A percentile compares a stretch with the other conserved stretches of the same genome.
Evolutionary conservation across 2,329 filamentous ascomycete genomes (phyloP).

Genomic region (Aspergillus costaricaensis): DNA sequence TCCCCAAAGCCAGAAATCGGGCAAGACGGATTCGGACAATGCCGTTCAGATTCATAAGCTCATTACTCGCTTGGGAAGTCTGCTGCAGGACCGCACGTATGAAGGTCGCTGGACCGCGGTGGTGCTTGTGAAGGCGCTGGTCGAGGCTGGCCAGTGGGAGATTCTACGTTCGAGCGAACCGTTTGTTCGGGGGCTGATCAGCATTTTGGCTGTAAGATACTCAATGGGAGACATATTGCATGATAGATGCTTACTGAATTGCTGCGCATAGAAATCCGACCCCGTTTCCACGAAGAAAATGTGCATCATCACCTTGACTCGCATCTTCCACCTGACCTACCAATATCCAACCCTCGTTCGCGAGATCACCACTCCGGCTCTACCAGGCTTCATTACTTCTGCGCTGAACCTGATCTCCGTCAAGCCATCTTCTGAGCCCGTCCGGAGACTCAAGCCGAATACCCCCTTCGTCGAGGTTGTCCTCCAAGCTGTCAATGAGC

Average conservation of each 20-base stretch:
- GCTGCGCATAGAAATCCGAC: conserved; percentile 67
- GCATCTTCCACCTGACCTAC: conserved; percentile 81
- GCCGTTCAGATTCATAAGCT: conserved; percentile 77
- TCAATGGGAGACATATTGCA: background rate
- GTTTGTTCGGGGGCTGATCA: conserved; percentile 77
- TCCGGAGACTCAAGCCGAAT: conserved; percentile 43
- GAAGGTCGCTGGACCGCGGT: conserved; percentile 78
- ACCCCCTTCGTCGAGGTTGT: conserved; percentile 64
- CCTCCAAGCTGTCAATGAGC: conserved; percentile 68
- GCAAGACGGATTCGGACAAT: conserved; percentile 65
- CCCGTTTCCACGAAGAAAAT: conserved; percentile 73
- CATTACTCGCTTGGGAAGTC: conserved; percentile 72
- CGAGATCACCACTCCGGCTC: conserved; percentile 81
- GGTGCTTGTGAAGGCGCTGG: conserved; percentile 73
- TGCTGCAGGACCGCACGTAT: conserved; percentile 73
- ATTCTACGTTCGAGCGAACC: conserved; percentile 69
- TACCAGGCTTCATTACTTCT: conserved; percentile 72
- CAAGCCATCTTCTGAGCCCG: conserved; percentile 45
- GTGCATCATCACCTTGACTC: conserved; percentile 72
- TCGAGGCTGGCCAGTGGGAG: conserved; percentile 85
- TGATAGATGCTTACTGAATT: conserved; percentile 16
- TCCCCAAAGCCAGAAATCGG: conserved; percentile 58
- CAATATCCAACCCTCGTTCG: conserved; percentile 79
- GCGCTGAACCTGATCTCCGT: conserved; percentile 66
- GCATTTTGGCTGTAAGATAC: conserved; percentile 66